Percentiles rank a stretch among this genome's conserved stretches.
These are phyloP conservation scores for Podospora didyma DNA, from an alignment of 495 filamentous ascomycete genomes.

Conservation along the genomic window DNA sequence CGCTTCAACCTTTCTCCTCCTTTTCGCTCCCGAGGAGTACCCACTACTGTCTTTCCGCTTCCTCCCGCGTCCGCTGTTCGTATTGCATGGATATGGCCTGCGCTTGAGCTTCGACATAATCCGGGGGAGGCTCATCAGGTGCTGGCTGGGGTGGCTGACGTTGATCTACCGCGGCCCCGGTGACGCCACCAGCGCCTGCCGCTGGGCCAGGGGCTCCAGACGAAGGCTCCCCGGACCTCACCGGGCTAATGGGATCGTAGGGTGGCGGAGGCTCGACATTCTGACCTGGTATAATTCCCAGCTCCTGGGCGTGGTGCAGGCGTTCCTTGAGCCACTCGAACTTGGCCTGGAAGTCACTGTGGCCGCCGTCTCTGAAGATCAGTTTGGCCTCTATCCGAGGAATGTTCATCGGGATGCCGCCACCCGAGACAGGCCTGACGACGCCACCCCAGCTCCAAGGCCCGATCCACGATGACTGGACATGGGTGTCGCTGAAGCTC, in stretches of 20 bases:
- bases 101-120: constrained; percentile 87
- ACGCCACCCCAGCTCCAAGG: constrained; percentile 85
- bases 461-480: constrained; percentile 91
- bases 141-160: constrained; percentile 34
- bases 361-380: constrained; percentile 91
- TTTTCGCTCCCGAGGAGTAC: not conserved
- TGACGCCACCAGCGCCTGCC: not conserved
- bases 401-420: constrained; percentile 77
- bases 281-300: constrained; percentile 48
- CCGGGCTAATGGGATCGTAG: constrained; percentile 51
- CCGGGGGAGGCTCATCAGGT: constrained; percentile 82
- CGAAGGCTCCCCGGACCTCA: constrained; percentile 18
- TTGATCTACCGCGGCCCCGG: constrained; percentile 8
- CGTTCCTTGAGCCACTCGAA: constrained; percentile 85
- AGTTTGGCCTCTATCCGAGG: constrained; percentile 73
- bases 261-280: constrained; percentile 78
- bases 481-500: constrained; percentile 81
- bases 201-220: constrained; percentile 13
- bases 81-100: constrained; percentile 59
- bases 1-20: too few relatives aligned
- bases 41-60: constrained; percentile 39
- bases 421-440: constrained; percentile 73
- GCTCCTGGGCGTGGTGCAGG: constrained; percentile 71
- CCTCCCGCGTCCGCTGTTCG: constrained; percentile 44
- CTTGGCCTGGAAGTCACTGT: constrained; percentile 80